Base-by-base conservation (phyloP, 1,284 basidiomycete species). In the Sutorius eximius region DNA sequence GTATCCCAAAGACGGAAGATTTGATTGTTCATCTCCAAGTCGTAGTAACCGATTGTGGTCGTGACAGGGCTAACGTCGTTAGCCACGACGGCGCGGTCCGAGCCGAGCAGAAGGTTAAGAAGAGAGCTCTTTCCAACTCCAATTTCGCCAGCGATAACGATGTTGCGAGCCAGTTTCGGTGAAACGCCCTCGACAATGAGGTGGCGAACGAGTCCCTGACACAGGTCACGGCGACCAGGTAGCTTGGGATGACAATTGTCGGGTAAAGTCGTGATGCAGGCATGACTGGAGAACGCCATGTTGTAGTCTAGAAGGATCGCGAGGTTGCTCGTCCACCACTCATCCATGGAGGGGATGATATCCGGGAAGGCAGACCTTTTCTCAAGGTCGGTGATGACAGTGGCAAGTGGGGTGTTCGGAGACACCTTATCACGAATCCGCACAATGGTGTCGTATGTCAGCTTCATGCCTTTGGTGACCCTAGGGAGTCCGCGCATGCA, bases 311-410 rank as follows among this genome's bases (percentile, higher is more conserved):
- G 24, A 24, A 73, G 57, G 3, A 29, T 9, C 11, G 16, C 11
- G 5, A 29, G 22, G 46, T 73, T 74, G 52, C 27, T 58, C 12
- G 45, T 46, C 73, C 71, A 74, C 71, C 71, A 72, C 8, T 62
- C 57, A 1, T 68, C 67, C 72, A 73, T 74, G 33, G 63, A 68
- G 2, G 41, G 32, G 12, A 67, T 40, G 43, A 64, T 50, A 13
- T 64, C 47, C 22, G 65, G 57, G 4, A n/a, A 29, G 22, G 52
- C 24, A 9, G 67, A 71, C 32, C 55, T 42, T 37, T 71, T 63
- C 55, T 72, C 72, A 10, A 74, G 67, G n/a, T 71, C 71, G 18
- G 72, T 74, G 51, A 73, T 18, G 48, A 72, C 53, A 8, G 67
- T 50, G 9, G 58, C 60, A 20, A 70, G 48, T 1, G 73, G 72